These are phyloP conservation scores for Sporothrix schenckii DNA, from an alignment of 2,329 filamentous ascomycete genomes.

Conservation along the genomic window DNA sequence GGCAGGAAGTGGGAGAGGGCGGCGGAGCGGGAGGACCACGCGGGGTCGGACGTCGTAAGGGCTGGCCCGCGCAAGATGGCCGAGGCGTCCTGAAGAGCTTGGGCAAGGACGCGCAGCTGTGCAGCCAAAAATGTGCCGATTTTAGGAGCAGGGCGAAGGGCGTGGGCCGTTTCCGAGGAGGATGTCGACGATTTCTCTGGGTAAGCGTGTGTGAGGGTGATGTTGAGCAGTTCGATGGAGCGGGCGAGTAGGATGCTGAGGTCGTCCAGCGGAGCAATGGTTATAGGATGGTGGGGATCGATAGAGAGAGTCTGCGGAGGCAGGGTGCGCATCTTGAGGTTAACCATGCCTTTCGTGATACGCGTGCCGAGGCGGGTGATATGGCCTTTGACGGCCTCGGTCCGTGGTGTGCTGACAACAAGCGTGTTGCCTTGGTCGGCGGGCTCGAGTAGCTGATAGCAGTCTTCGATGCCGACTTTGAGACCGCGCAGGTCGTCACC, in stretches of 20 bases:
- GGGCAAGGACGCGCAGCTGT: constrained; percentile 59
- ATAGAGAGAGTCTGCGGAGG: constrained; percentile 55
- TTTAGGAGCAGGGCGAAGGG: no score
- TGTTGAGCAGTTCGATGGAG: constrained; percentile 78
- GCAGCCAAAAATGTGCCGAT: constrained; percentile 52
- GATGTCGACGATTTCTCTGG: not conserved
- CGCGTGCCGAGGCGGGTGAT: constrained; percentile 88
- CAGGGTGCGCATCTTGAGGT: constrained; percentile 74
- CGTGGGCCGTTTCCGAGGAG: not conserved
- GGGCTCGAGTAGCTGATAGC: constrained; percentile 81
- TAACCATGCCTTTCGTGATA: constrained; percentile 83
- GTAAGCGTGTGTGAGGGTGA: constrained; percentile 66
- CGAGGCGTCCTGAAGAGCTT: constrained; percentile 56
- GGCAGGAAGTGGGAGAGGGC: constrained; percentile 51
- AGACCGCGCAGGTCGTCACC: constrained; percentile 53
- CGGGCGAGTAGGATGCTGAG: constrained; percentile 79
- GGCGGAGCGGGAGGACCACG: constrained; percentile 52
- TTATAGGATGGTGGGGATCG: constrained; percentile 54
- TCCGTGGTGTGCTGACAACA: constrained; percentile 82
- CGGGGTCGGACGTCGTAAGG: constrained; percentile 45
- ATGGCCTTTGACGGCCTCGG: constrained; percentile 88
- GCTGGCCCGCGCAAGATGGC: constrained; percentile 60
- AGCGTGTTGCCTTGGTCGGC: constrained; percentile 85
- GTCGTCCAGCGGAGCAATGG: constrained; percentile 69
- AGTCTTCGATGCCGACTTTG: constrained; percentile 77